Percentiles rank a stretch among this genome's conserved stretches.
Conservation (phyloP, 345 rosid genomes). For the Salix udensis region DNA sequence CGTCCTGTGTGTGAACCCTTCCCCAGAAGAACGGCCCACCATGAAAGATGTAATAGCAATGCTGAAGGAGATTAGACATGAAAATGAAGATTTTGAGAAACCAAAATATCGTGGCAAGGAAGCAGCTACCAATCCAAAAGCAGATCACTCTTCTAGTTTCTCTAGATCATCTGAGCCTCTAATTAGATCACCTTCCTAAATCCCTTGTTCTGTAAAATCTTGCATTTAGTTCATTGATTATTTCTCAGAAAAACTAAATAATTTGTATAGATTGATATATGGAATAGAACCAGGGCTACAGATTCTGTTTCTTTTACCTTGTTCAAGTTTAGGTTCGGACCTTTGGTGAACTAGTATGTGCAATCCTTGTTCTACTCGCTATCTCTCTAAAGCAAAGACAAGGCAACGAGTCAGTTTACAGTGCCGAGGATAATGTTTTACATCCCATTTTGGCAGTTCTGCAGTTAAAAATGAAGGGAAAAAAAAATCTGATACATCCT, state of each 20-base stretch:
- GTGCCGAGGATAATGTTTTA: neutral
- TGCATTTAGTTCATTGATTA: slow-evolving; percentile 15
- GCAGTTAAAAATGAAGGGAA: neutral
- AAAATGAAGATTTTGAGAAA: slow-evolving; percentile 45
- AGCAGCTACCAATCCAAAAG: slow-evolving; percentile 23
- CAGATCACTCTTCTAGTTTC: slow-evolving; percentile 61
- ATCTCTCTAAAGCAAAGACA: neutral
- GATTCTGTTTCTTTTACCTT: slow-evolving; percentile 9
- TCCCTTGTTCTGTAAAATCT: slow-evolving; percentile 7
- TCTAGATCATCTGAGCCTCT: slow-evolving; percentile 60
- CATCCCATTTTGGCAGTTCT: neutral
- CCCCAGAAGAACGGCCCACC: slow-evolving; percentile 58
- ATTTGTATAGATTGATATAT: slow-evolving; percentile 36
- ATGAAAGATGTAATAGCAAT: slow-evolving; percentile 70
- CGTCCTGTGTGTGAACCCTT: slow-evolving; percentile 51
- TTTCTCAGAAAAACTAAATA: slow-evolving; percentile 20
- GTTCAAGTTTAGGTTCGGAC: slow-evolving; percentile 12
- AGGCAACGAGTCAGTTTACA: neutral
- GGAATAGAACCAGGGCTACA: slow-evolving; percentile 10
- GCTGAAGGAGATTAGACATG: slow-evolving; percentile 58
- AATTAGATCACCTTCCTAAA: slow-evolving; percentile 42
- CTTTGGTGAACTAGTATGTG: neutral
- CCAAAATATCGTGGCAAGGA: slow-evolving; percentile 29
- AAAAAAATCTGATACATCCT: neutral
- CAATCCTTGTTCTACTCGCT: neutral